Evolutionary conservation across 768 basidiomycete species (phyloP), one percentile per base, ranked within the genome.

Genomic region (Auricularia cornea): DNA sequence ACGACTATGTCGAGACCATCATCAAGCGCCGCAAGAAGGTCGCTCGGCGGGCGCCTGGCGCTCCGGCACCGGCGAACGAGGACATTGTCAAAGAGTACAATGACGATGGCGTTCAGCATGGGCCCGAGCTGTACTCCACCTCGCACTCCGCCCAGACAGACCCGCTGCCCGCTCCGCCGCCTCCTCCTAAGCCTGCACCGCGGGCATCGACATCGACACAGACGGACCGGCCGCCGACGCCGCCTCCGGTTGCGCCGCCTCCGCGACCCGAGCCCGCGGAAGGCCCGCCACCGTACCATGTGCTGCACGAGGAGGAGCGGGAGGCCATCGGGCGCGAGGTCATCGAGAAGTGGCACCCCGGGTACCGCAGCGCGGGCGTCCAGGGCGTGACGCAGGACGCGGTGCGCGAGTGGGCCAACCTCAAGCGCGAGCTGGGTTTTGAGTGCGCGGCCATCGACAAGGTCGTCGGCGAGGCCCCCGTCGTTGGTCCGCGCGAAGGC

Each of bases 1-100:
- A 80, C 23, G 88, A 89, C 68, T 88, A 90, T 69, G 84, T 89
- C 44, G 84, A 94, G 73, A 94, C 92, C 3, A 94, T 95, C 67
- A 93, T 95, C 68, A 94, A 92, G 1, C 79, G 90, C 64, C 89
- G 85, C 70, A 90, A 88, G 89, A 90, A 88, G 73, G 84, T 90
- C 38, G 79, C 83, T 3, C 81, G 81, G 74, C 84, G 87, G 26
- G 79, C 82, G 4, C 83, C 79, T 69, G 64, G 76, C 51, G 63
- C 41, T 16, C 80, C 82, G 68, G 76, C 79, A 20, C 59, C 72
- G 61, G 71, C 75, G 67, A 65, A 82, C 69, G 84, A 86, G 67
- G 88, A 90, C 65, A 73, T 77, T 59, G 29, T 70, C 54, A 90
- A 84, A 68, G 88, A 91, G 68, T 94, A 91, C 72, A 82, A 83